These are phyloP conservation scores for Quercus variabilis DNA, from an alignment of 306 rosid genomes.

Conservation along the genomic window DNA sequence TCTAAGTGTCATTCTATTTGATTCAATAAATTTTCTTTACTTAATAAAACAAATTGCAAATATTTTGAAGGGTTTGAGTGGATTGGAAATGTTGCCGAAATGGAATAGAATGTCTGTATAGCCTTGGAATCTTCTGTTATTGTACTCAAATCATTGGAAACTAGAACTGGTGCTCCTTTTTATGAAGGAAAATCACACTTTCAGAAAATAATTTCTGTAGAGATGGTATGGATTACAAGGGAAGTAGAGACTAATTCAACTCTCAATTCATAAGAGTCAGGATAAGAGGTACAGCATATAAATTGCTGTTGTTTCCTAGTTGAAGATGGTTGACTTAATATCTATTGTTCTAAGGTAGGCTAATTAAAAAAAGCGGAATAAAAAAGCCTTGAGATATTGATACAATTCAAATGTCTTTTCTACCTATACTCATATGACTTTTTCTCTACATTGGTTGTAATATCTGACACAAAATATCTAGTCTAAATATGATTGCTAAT, in stretches of 20 bases:
- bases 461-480: background rate
- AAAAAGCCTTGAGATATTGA: background rate
- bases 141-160: background rate
- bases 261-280: background rate
- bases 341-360: background rate
- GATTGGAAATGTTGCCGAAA: background rate
- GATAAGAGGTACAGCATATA: background rate
- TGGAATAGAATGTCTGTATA: no score
- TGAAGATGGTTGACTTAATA: background rate
- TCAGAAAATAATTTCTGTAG: no score
- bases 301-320: background rate
- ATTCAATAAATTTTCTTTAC: no score
- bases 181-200: no score
- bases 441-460: background rate
- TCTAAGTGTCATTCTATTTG: no score
- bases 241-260: background rate
- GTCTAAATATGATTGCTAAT: constrained; percentile 13
- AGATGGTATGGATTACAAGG: background rate
- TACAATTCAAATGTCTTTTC: background rate
- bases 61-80: background rate
- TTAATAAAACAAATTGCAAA: no score
- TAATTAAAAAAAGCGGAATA: background rate
- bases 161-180: no score
- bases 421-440: background rate
- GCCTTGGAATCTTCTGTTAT: background rate